phyloP scores from a whole-genome alignment of 2,329 filamentous ascomycete genomes.

The Sporothrix inflata region DNA sequence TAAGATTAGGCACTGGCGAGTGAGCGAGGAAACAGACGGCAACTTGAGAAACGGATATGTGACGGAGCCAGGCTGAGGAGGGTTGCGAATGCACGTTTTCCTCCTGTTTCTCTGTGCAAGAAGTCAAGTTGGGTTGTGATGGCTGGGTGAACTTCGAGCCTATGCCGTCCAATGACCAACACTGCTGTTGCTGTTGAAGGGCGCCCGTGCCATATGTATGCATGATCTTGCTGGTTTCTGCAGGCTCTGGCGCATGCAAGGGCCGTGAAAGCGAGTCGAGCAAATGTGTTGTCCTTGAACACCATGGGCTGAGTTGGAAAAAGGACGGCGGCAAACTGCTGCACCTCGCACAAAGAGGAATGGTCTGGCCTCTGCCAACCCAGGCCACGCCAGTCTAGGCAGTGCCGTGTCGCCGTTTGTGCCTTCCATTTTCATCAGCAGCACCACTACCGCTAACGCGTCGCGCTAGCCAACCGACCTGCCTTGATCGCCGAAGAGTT shows the following conservation, averaged over 20 bases:
- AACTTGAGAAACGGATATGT: background rate
- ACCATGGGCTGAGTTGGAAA: background rate
- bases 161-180: background rate
- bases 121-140: background rate
- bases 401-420: conserved; percentile 1
- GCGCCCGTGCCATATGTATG: background rate
- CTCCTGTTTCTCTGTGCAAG: background rate
- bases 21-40: background rate
- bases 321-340: background rate
- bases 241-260: background rate
- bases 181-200: background rate
- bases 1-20: background rate
- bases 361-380: background rate
- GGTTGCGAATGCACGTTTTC: background rate
- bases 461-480: background rate
- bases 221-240: background rate
- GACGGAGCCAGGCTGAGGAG: background rate
- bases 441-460: background rate
- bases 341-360: background rate
- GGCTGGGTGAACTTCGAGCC: background rate
- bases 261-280: background rate
- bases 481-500: conserved; percentile 9
- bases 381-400: background rate
- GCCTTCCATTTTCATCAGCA: conserved; percentile 17
- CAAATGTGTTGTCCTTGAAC: no score